phyloP scores from a whole-genome alignment of 2,329 filamentous ascomycete genomes.

The Aspergillus ochraceus region DNA sequence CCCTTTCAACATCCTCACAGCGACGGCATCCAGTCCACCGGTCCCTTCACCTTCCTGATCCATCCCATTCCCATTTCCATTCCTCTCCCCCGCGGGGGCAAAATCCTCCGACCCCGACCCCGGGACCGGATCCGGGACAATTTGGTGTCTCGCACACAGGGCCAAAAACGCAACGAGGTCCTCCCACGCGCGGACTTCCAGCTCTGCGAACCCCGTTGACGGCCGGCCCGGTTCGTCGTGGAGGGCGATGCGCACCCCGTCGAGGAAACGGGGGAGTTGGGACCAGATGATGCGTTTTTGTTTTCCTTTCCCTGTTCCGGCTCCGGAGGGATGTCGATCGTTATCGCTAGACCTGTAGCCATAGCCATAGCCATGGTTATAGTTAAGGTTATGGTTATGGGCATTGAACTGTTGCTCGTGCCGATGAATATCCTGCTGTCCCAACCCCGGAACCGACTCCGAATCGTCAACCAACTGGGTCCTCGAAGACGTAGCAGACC shows the following conservation, averaged over 20 bases:
- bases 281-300: not conserved
- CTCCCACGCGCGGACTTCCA: constrained; percentile 8
- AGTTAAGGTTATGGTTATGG: no score
- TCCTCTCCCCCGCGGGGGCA: no score
- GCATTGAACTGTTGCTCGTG: not conserved
- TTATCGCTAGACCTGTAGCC: no score
- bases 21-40: constrained; percentile 5
- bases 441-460: not conserved
- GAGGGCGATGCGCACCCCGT: not conserved
- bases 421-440: no score
- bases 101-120: no score
- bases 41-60: not conserved
- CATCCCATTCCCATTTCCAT: not conserved
- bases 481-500: not conserved
- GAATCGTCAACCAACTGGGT: not conserved
- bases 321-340: no score
- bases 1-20: not conserved
- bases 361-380: no score
- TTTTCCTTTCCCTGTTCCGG: not conserved
- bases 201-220: not conserved
- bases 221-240: constrained; percentile 8
- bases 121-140: not conserved
- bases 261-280: constrained; percentile 4
- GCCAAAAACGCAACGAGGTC: constrained; percentile 14
- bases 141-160: constrained; percentile 1